Evolutionary conservation across 306 rosid species (phyloP), one percentile per base, ranked within the genome.

Genomic region (Arachis hypogaea): DNA sequence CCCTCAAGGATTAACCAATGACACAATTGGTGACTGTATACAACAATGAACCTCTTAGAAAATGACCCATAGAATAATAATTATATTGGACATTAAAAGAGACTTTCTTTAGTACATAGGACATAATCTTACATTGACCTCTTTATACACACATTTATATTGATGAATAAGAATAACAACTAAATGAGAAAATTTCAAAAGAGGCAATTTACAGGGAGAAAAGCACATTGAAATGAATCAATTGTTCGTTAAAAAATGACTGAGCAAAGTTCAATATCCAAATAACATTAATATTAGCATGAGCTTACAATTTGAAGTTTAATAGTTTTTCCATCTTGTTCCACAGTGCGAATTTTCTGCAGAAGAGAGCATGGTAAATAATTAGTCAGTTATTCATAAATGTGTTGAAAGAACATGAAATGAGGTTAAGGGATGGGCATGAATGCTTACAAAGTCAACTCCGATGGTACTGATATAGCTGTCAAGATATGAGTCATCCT

Each of bases 401-500:
- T 47, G 5, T 52, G 78, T 33, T 16, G 30, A 55, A 73, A 14
- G 6, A 78, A 73, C 50, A 52, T 46, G 7, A 1, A 43, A 41
- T 38, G 55, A 33, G 62, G 36, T 72, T 49, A 68, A 40, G 6
- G 11, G 68, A 29, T 3, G 43, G 51, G 61, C 38, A 69, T 6
- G 7, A 80, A 80, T 59, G 77, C 99, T 90, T 86, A 95, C 99
- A 83, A 95, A 95, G 84, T 95, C 99, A 75, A 95, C 99, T 64
- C 99, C 99, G 61, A 95, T 95, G 63, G 99, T 95, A 88, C 99
- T 95, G 85, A 95, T 95, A 84, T 95, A 95, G 96, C 99, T 95
- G 78, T 95, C 99, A 84, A 95, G 86, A 84, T 95, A 95, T 10
- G 99, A 95, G 85, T 95, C 98, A 75, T 95, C 99, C 99, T 95